phyloP scores from a whole-genome alignment of 1,284 basidiomycete species.

The Cutaneotrichosporon mucoides region DNA sequence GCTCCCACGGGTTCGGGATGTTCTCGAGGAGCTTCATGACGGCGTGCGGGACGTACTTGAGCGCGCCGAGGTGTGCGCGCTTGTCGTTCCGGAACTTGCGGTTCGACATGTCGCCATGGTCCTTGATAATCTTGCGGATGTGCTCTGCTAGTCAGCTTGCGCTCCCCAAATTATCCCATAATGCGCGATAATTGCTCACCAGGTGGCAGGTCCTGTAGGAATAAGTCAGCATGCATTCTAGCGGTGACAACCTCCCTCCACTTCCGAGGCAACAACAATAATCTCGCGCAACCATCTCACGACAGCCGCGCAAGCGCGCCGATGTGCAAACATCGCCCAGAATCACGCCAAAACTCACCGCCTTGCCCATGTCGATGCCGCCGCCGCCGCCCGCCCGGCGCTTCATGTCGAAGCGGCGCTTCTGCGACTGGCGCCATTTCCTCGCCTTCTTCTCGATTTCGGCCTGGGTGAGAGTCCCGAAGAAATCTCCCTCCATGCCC shows the following conservation, averaged over 20 bases:
- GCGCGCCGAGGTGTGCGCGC: constrained; percentile 93
- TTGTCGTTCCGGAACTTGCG: constrained; percentile 98
- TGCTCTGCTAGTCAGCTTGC: constrained; percentile 62
- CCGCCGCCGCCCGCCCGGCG: constrained; percentile 46
- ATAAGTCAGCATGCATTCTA: constrained; percentile 8
- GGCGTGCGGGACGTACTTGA: constrained; percentile 98
- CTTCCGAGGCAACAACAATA: not conserved
- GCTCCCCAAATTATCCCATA: not conserved
- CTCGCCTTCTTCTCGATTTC: constrained; percentile 50
- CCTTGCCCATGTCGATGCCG: constrained; percentile 50
- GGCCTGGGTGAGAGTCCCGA: constrained; percentile 43
- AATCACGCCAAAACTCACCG: constrained; percentile 29
- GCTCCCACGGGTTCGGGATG: constrained; percentile 99
- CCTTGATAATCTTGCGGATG: constrained; percentile 95
- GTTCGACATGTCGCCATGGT: constrained; percentile 95
- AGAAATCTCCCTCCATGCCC: constrained; percentile 46
- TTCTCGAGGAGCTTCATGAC: constrained; percentile 99
- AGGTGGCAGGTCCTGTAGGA: constrained; percentile 45
- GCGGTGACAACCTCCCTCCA: constrained; percentile 1
- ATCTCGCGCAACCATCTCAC: not conserved
- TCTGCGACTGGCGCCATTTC: constrained; percentile 49
- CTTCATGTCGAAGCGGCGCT: constrained; percentile 47
- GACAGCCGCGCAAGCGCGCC: too few species aligned
- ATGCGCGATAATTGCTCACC: constrained; percentile 2
- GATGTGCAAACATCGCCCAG: too few species aligned